phyloP scores from a whole-genome alignment of 495 filamentous ascomycete genomes.

The Penicillium ochrochloron region DNA sequence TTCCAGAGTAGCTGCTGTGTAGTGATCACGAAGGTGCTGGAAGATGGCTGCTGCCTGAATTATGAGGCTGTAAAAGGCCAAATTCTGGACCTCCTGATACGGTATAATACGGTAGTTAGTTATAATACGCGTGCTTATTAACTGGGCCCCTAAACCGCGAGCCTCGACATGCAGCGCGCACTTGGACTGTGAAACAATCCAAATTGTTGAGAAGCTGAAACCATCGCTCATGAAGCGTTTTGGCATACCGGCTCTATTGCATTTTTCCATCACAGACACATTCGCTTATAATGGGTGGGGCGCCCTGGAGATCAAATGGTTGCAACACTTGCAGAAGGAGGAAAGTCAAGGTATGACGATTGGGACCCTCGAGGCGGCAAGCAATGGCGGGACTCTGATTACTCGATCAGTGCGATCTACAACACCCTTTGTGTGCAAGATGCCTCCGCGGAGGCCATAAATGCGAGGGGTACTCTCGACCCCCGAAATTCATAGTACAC shows the following conservation, averaged over 20 bases:
- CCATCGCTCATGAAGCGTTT: too few species aligned
- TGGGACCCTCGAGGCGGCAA: neutral
- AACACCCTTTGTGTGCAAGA: conserved; percentile 21
- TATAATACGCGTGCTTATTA: neutral
- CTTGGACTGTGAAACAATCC: neutral
- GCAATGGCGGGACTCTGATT: neutral
- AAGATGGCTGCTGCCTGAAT: neutral
- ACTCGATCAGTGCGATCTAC: conserved; percentile 18
- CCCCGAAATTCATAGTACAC: conserved; percentile 17
- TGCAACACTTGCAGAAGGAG: conserved; percentile 21
- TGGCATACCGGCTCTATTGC: too few species aligned
- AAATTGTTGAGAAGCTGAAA: too few species aligned
- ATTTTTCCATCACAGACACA: too few species aligned
- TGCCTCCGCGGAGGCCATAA: conserved; percentile 22
- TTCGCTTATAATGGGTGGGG: conserved; percentile 12
- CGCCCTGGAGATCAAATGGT: conserved; percentile 19
- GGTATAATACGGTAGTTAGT: neutral
- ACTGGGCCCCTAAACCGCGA: neutral
- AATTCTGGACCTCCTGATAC: neutral
- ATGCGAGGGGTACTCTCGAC: conserved; percentile 19
- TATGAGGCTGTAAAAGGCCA: neutral
- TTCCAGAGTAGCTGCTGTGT: neutral
- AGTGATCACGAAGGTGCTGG: too few species aligned
- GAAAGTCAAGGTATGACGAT: conserved; percentile 19
- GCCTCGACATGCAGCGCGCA: neutral